Evolutionary conservation across 2,329 filamentous ascomycete species (phyloP), one percentile per base, ranked within the genome.

Genomic region (Alternaria solani): DNA sequence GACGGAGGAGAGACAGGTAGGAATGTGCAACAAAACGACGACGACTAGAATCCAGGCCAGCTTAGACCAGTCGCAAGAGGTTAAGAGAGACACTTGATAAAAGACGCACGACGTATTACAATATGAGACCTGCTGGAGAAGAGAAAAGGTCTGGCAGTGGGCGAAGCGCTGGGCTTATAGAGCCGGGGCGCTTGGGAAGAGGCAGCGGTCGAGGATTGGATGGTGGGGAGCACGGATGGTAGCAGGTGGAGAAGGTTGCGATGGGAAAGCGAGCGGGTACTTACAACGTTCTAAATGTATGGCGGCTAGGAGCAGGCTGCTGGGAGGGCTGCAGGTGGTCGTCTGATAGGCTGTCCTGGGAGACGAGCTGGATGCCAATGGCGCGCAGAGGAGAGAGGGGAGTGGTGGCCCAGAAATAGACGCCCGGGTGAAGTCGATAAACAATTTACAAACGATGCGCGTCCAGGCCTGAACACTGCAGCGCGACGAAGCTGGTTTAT

Each of bases 71-170:
- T 75, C 69, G 73, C 52, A 41, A 59, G 66, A 65, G 65, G 66
- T n/a, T 54, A 56, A 28, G 61, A 62, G 68, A 71, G 71, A 67
- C 61, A 60, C 57, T 68, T 69, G 68, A 65, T 59, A 70, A 55
- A 66, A 74, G 74, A 74, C 67, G 63, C 68, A 75, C 69, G 70
- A 67, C 69, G 74, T 75, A 79, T 76, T 78, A 76, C 77, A 75
- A 74, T 72, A 72, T 77, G 77, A 79, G 76, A 73, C 78, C 77
- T 75, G 77, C 77, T 79, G 74, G 70, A 75, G 73, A 74, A 69
- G 74, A 73, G 68, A 67, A 67, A 71, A 64, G 64, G 62, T 69
- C 68, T 66, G 70, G 69, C 67, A 68, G 69, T 63, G 70, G 69
- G 73, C 73, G 75, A 76, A 73, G 73, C 71, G 74, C 74, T 73